Percentiles rank a stretch among this genome's conserved stretches.
Evolutionary conservation across 2,329 filamentous ascomycete species (phyloP).

Genomic region (Exophiala lecanii-corni): DNA sequence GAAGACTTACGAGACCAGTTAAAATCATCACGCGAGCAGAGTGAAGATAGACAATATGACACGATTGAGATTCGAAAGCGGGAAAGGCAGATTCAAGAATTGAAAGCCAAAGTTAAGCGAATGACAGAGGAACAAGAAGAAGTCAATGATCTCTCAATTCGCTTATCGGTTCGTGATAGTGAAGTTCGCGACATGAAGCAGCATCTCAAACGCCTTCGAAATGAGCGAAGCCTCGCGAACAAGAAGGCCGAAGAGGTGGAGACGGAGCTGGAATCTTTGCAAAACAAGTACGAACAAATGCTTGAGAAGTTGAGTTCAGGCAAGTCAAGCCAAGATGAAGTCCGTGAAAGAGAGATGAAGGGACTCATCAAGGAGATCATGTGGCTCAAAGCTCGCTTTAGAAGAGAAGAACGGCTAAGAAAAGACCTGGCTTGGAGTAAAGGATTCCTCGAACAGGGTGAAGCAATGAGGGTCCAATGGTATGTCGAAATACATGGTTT

Average conservation of each 20-base stretch:
- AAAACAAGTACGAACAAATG: conserved; percentile 61
- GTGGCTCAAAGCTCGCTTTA: conserved; percentile 78
- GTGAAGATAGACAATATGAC: conserved; percentile 60
- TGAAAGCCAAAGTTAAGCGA: conserved; percentile 59
- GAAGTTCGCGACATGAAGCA: conserved; percentile 52
- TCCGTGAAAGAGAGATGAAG: conserved; percentile 62
- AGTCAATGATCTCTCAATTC: conserved; percentile 59
- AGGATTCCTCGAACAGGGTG: conserved; percentile 77
- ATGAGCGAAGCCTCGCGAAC: conserved; percentile 40
- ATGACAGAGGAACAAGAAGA: conserved; percentile 43
- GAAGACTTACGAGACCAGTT: conserved; percentile 47
- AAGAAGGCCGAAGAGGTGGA: conserved; percentile 38
- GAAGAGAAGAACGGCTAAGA: conserved; percentile 75
- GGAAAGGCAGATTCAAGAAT: conserved; percentile 58
- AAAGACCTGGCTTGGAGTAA: conserved; percentile 82
- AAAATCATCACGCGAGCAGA: conserved; percentile 44
- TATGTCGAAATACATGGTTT: conserved; percentile 48
- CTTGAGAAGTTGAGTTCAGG: conserved; percentile 42
- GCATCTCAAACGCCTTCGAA: conserved; percentile 61
- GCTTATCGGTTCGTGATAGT: conserved; percentile 64
- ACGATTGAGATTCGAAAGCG: conserved; percentile 67
- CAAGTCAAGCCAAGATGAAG: conserved; percentile 40
- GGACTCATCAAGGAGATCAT: conserved; percentile 86
- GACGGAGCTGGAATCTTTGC: conserved; percentile 43
- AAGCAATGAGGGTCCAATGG: conserved; percentile 63